These are phyloP conservation scores for Suillus subaureus DNA, from an alignment of 768 basidiomycete genomes.

Conservation along the genomic window DNA sequence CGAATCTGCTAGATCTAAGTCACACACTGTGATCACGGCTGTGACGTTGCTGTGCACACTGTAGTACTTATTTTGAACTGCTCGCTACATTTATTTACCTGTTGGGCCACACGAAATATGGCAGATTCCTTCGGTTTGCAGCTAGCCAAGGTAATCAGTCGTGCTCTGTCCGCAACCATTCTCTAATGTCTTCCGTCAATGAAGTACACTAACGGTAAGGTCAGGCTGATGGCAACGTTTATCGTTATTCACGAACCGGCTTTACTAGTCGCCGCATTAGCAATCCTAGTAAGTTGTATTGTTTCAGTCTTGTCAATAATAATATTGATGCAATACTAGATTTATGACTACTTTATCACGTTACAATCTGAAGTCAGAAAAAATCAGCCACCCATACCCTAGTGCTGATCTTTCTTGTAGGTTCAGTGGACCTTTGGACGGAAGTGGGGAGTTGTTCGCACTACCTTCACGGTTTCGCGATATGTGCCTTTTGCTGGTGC, in stretches of 20 bases:
- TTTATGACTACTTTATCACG: slow-evolving; percentile 4
- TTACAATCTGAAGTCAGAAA: background rate
- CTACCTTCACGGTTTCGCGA: slow-evolving; percentile 7
- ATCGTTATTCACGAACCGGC: background rate
- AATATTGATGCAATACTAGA: background rate
- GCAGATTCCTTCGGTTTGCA: background rate
- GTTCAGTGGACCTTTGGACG: slow-evolving; percentile 16
- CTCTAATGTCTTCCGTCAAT: background rate
- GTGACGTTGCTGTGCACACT: background rate
- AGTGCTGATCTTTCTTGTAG: slow-evolving; percentile 11
- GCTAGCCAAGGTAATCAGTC: background rate
- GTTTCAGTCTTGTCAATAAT: background rate
- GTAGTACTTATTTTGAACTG: background rate
- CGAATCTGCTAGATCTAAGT: background rate
- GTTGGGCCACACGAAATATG: background rate
- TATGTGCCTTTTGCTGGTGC: slow-evolving; percentile 12
- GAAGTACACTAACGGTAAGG: background rate
- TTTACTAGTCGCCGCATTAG: background rate
- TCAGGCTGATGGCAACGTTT: background rate
- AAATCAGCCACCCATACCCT: background rate
- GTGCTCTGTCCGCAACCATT: background rate
- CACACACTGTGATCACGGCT: background rate
- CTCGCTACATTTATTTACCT: background rate
- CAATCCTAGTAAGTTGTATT: background rate
- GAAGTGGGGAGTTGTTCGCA: slow-evolving; percentile 10